Conservation (phyloP, 768 basidiomycete species). For the Suillus hirtellus region DNA sequence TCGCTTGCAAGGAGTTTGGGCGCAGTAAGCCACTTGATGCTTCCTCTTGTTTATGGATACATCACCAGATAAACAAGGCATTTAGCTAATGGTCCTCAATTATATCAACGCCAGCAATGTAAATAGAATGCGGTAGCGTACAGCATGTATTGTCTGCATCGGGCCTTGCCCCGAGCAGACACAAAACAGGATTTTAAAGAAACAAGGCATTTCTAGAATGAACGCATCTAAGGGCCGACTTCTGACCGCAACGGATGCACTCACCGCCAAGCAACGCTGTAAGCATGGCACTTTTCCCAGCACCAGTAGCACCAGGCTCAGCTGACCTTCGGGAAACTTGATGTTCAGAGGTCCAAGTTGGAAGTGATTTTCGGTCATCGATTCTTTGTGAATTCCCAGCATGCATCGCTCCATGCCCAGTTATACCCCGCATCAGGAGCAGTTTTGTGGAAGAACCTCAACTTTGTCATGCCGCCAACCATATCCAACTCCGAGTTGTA, state of each 20-base stretch:
- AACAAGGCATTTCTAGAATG: no score
- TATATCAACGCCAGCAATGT: no score
- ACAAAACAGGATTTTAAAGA: no score
- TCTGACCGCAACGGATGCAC: constrained; percentile 8
- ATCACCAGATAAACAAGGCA: constrained; percentile 54
- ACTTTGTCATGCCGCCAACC: no score
- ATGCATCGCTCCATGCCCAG: no score
- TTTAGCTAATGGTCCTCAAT: no score
- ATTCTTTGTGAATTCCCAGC: constrained; percentile 29
- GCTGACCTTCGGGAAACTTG: constrained; percentile 54
- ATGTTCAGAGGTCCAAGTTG: constrained; percentile 58
- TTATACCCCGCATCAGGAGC: no score
- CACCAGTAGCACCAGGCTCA: constrained; percentile 65
- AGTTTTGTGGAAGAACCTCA: no score
- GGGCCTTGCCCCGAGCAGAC: no score
- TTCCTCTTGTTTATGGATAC: constrained; percentile 58
- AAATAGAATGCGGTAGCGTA: no score
- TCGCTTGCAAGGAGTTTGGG: constrained; percentile 59
- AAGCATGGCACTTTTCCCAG: constrained; percentile 58
- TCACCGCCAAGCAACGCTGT: constrained; percentile 68
- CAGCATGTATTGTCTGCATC: no score
- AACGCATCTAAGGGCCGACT: constrained; percentile 2
- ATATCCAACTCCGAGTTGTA: no score
- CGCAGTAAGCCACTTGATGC: constrained; percentile 68
- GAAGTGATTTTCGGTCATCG: constrained; percentile 42